Evolutionary conservation across 2,329 filamentous ascomycete species (phyloP).

Genomic region (Fusarium buxicola): DNA sequence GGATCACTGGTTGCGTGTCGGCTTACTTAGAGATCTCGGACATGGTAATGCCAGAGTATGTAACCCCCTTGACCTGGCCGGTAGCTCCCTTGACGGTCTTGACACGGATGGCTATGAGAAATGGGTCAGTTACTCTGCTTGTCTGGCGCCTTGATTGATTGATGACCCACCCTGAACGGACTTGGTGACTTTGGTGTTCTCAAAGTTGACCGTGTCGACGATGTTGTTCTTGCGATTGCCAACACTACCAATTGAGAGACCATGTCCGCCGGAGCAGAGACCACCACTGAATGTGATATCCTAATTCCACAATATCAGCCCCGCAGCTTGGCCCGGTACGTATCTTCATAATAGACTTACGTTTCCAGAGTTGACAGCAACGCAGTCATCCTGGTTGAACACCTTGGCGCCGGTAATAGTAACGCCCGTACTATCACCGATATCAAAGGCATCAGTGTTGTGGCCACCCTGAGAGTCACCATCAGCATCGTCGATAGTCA

Average conservation of each 20-base stretch:
- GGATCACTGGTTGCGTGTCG: rapidly evolving
- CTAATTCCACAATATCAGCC: too few species aligned
- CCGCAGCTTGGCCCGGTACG: too few species aligned
- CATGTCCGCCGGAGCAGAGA: constrained; percentile 57
- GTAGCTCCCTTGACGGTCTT: constrained; percentile 60
- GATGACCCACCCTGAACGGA: constrained; percentile 58
- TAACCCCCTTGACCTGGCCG: constrained; percentile 55
- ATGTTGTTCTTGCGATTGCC: constrained; percentile 61
- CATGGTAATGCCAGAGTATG: constrained; percentile 56
- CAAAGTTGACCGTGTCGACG: constrained; percentile 62
- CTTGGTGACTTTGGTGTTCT: constrained; percentile 59
- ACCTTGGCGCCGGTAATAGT: constrained; percentile 64
- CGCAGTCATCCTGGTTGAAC: constrained; percentile 71
- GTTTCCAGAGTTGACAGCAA: constrained; percentile 66
- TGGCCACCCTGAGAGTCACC: constrained; percentile 53
- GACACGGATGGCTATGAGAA: constrained; percentile 50
- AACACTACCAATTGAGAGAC: constrained; percentile 55
- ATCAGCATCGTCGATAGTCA: constrained; percentile 54
- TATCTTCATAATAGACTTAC: too few species aligned
- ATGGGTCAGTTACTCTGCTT: background rate
- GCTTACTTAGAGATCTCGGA: constrained; percentile 50
- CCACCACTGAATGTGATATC: constrained; percentile 58
- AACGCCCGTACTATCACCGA: constrained; percentile 61
- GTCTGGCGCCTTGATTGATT: too few species aligned
- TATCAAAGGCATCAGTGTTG: constrained; percentile 72